A percentile compares a stretch with the other conserved stretches of the same genome.
phyloP scores from a whole-genome alignment of 176 grass and related monocot genomes.

The Guadua angustifolia region DNA sequence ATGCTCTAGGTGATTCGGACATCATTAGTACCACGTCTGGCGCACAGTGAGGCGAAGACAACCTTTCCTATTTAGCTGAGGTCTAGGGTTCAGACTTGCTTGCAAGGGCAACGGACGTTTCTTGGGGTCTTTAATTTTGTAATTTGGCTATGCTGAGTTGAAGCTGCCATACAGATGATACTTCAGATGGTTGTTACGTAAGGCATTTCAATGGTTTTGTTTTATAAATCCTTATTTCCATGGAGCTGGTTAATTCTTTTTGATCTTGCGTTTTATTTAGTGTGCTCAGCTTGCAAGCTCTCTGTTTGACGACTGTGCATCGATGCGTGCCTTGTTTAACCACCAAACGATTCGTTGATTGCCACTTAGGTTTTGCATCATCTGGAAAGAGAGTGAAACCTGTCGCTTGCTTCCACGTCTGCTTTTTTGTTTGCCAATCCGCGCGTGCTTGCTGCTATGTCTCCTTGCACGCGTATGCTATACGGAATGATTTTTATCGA shows the following conservation, averaged over 20 bases:
- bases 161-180: constrained; percentile 33
- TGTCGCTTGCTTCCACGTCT: not conserved
- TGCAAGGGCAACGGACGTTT: constrained; percentile 4
- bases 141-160: constrained; percentile 28
- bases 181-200: constrained; percentile 21
- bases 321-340: not conserved
- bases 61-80: constrained; percentile 36
- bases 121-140: constrained; percentile 21
- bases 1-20: constrained; percentile 86
- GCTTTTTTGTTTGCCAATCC: too few relatives aligned
- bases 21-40: constrained; percentile 73
- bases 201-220: constrained; percentile 46
- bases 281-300: not conserved
- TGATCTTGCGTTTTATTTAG: not conserved
- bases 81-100: constrained; percentile 36
- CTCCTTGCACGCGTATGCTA: not conserved
- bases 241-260: not conserved
- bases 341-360: constrained; percentile 1
- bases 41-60: constrained; percentile 62
- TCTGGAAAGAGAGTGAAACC: not conserved
- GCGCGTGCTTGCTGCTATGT: not conserved
- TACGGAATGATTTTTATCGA: not conserved
- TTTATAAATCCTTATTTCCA: constrained; percentile 22
- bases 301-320: not conserved
- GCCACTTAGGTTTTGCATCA: not conserved